Base-by-base conservation (phyloP, 441 rosid genomes). In the Gossypium davidsonii region DNA sequence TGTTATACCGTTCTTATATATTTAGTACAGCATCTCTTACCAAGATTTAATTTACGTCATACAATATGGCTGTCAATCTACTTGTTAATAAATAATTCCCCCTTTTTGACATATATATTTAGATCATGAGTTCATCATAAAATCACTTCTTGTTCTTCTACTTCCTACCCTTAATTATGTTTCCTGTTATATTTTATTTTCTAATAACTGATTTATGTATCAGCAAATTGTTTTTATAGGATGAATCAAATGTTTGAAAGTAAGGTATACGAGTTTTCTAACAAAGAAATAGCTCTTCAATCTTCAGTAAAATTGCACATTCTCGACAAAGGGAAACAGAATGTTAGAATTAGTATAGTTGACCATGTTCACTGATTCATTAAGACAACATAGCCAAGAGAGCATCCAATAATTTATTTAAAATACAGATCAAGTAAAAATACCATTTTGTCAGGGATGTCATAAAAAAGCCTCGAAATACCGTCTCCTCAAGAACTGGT, bases 381-480 rank as follows among this genome's bases (percentile, higher is more conserved):
- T 23, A 39, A 21, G 20, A 55, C 57, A 51, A 62, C 34, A 66
- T 44, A 20, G 4, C 21, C 8, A 59, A 64, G 44, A 31, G 48
- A 70, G 64, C 21, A 42, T 57, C 18, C 25, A 37, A 62, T 31
- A 25, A 34, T 42, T 52, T 71, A 58, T 68, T 44, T 69, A 21
- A 65, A 75, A 77, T 17, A 67, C 31, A 71, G 74, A 73, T 26
- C 2, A 73, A 64, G 8, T 6, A 73, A 15, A 21, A 61, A 28
- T 84, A 92, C 99, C 97, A 94, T 82, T 91, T 92, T 73, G 99
- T 92, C 63, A 94, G 81, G 58, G 96, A 87, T 65, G 85, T 90
- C 99, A 94, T 86, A 59, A 92, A 86, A 85, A 94, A 94, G 42
- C 97, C 98, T 66, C 97, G 97, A 79, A 94, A 94, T 11, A 94